Percentiles rank a stretch among this genome's conserved stretches.
These are phyloP conservation scores for Bondarzewia mesenterica DNA, from an alignment of 1,284 basidiomycete species.

Conservation along the genomic window DNA sequence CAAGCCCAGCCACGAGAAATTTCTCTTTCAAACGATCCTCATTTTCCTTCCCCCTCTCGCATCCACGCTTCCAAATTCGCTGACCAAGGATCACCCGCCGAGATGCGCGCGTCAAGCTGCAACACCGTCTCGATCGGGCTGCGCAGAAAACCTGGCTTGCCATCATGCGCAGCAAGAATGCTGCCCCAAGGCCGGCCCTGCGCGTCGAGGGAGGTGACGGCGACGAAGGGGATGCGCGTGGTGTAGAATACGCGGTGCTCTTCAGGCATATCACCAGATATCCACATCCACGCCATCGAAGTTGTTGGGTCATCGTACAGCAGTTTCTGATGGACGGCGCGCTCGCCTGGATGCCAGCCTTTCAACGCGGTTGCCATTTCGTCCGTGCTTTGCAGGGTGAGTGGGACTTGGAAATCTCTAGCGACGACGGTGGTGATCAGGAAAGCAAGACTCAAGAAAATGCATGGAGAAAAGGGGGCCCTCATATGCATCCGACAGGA, in stretches of 20 bases:
- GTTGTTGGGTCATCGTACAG: slow-evolving; percentile 19
- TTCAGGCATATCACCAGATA: slow-evolving; percentile 25
- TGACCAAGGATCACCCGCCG: slow-evolving; percentile 50
- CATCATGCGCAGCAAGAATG: slow-evolving; percentile 25
- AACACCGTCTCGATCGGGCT: slow-evolving; percentile 33
- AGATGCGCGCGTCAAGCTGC: slow-evolving; percentile 33
- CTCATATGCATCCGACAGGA: no score
- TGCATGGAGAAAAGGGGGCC: not conserved
- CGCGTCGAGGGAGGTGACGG: slow-evolving; percentile 29
- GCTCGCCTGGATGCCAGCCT: slow-evolving; percentile 35
- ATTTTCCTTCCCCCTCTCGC: slow-evolving; percentile 13
- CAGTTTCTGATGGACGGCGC: slow-evolving; percentile 25
- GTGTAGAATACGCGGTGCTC: slow-evolving; percentile 29
- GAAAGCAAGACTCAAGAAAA: not conserved
- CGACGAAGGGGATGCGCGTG: slow-evolving; percentile 29
- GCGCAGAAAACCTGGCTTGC: slow-evolving; percentile 34
- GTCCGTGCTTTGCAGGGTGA: not conserved
- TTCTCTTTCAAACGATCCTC: no score
- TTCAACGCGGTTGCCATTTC: not conserved
- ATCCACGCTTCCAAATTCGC: slow-evolving; percentile 24
- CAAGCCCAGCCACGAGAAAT: slow-evolving; percentile 47
- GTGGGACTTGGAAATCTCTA: not conserved
- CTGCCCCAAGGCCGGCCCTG: slow-evolving; percentile 30
- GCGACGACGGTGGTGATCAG: not conserved
- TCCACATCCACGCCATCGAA: slow-evolving; percentile 21